A percentile compares a stretch with the other conserved stretches of the same genome.
Conservation (phyloP, 2,329 filamentous ascomycete species). For the Beauveria pseudobassiana region DNA sequence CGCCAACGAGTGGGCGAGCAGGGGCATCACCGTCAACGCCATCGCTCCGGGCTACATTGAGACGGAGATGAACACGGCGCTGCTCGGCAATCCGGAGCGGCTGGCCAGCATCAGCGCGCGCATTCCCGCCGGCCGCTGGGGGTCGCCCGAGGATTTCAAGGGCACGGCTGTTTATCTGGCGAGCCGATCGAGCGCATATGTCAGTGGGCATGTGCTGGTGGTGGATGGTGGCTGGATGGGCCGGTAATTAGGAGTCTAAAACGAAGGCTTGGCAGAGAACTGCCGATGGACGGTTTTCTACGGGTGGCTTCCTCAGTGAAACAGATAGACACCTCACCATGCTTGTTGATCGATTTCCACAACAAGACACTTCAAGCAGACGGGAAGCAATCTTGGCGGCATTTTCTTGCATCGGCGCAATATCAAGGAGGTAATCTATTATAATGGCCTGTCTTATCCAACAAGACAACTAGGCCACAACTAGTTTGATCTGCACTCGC, state of each 20-base stretch:
- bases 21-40: slow-evolving; percentile 77
- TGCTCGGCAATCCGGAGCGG: slow-evolving; percentile 64
- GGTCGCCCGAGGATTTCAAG: slow-evolving; percentile 79
- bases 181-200: slow-evolving; percentile 68
- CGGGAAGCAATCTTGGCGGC: no score
- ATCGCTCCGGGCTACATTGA: slow-evolving; percentile 86
- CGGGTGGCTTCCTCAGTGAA: not conserved
- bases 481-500: no score
- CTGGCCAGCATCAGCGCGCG: slow-evolving; percentile 67
- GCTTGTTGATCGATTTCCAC: not conserved
- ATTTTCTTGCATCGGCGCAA: no score
- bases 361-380: no score
- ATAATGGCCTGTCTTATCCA: no score
- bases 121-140: slow-evolving; percentile 82
- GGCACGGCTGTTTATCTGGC: slow-evolving; percentile 72
- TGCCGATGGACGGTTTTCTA: not conserved
- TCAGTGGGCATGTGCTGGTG: slow-evolving; percentile 72
- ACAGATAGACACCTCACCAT: no score
- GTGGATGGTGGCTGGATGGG: slow-evolving; percentile 95
- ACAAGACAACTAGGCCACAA: no score
- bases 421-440: no score
- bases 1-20: slow-evolving; percentile 77
- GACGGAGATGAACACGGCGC: slow-evolving; percentile 88
- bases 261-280: not conserved
- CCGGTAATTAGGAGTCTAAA: slow-evolving; percentile 38